A percentile compares a stretch with the other conserved stretches of the same genome.
Evolutionary conservation across 2,329 filamentous ascomycete species (phyloP).

Genomic region (Dactylonectria estremocensis): DNA sequence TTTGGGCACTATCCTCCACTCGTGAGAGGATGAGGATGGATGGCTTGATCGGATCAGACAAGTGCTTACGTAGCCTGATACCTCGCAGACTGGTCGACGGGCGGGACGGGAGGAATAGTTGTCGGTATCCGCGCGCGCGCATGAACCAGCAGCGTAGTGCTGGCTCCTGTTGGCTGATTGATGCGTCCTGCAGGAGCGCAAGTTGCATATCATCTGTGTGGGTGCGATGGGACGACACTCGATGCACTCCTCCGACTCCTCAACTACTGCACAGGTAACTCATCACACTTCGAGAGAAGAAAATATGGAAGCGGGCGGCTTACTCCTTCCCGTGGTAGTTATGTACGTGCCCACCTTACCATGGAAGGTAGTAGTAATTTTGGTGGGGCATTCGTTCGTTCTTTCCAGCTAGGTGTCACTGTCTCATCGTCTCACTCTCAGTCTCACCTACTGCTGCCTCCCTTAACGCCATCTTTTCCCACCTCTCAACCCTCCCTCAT

Average conservation of each 20-base stretch:
- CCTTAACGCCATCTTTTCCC: not conserved
- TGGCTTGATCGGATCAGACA: not conserved
- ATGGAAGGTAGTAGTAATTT: not conserved
- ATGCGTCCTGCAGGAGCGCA: conserved; percentile 14
- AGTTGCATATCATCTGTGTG: conserved; percentile 14
- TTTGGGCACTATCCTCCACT: not conserved
- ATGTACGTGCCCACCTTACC: no score
- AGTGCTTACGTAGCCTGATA: not conserved
- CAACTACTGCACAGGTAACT: no score
- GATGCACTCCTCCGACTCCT: no score
- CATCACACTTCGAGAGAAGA: not conserved
- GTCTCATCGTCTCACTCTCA: not conserved
- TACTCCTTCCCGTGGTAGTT: no score
- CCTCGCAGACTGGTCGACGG: not conserved
- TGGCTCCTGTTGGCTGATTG: conserved; percentile 1
- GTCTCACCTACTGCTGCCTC: not conserved
- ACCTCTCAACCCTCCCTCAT: not conserved
- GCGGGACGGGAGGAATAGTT: not conserved
- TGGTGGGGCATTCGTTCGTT: not conserved
- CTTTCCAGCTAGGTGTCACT: not conserved
- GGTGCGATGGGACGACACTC: conserved; percentile 2
- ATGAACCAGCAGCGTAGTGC: conserved; percentile 22
- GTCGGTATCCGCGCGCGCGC: conserved; percentile 15
- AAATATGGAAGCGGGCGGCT: not conserved
- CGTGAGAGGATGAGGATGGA: not conserved